Evolutionary conservation across 257 asterid genomes (phyloP).

Genomic region (Ajuga chamaepitys): DNA sequence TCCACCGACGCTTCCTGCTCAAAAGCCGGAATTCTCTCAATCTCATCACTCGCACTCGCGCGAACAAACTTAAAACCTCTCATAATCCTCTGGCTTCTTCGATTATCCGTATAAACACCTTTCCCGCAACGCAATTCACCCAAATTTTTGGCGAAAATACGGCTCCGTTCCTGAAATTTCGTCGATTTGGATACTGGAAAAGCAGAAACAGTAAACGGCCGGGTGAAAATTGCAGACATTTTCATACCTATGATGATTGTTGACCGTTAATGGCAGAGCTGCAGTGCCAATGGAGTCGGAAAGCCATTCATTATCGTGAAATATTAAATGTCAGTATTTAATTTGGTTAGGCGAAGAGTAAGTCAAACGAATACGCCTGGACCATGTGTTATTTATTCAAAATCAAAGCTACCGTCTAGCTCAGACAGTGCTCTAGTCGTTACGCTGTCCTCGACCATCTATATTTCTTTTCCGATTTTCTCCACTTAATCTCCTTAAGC

Average conservation of each 20-base stretch:
- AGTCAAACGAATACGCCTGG: neutral
- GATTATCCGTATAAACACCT: slow-evolving; percentile 14
- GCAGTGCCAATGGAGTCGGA: neutral
- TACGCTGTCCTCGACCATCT: too few species aligned
- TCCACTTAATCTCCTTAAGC: too few species aligned
- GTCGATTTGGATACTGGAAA: slow-evolving; percentile 2
- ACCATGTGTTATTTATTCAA: neutral
- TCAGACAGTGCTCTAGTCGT: too few species aligned
- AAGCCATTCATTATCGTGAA: neutral
- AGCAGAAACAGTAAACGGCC: slow-evolving; percentile 13
- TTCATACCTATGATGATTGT: neutral
- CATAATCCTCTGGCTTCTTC: slow-evolving; percentile 16
- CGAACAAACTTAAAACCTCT: slow-evolving; percentile 13
- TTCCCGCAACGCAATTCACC: slow-evolving; percentile 9
- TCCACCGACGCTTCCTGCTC: slow-evolving; percentile 45
- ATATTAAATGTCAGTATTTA: neutral
- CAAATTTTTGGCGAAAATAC: slow-evolving; percentile 16
- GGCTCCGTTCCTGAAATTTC: slow-evolving; percentile 10
- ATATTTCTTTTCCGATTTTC: too few species aligned
- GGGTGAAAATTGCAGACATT: slow-evolving; percentile 31
- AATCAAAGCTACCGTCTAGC: too few species aligned
- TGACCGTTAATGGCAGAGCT: neutral
- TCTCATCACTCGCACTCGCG: slow-evolving; percentile 25
- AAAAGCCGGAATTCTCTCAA: slow-evolving; percentile 29
- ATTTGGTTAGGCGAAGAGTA: neutral